Evolutionary conservation across 2,329 filamentous ascomycete genomes (phyloP).

Genomic region (Trichoderma gracile): DNA sequence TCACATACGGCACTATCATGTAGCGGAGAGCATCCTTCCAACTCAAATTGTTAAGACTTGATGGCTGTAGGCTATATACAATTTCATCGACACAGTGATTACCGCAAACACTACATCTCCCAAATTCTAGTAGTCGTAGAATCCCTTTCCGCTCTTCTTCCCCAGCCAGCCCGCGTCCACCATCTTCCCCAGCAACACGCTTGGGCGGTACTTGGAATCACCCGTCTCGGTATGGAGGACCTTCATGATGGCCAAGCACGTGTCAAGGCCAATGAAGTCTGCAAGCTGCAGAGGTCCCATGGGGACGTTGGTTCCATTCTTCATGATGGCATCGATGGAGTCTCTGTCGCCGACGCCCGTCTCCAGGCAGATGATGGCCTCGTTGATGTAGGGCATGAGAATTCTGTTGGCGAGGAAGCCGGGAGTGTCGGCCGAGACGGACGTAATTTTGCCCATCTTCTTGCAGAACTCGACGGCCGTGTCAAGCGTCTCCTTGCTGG

Average conservation of each 20-base stretch:
- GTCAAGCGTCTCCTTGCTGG: conserved; percentile 76
- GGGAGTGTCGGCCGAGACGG: conserved; percentile 83
- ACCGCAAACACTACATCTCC: not conserved
- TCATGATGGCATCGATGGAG: conserved; percentile 97
- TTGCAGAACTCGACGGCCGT: conserved; percentile 83
- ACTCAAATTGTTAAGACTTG: too few species aligned
- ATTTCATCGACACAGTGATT: not conserved
- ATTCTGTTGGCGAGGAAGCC: conserved; percentile 97
- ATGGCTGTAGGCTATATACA: not conserved
- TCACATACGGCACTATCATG: too few species aligned
- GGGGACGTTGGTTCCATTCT: conserved; percentile 96
- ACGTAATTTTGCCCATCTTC: conserved; percentile 90
- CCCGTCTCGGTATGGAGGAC: conserved; percentile 89
- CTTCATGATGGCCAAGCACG: conserved; percentile 95
- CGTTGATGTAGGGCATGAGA: conserved; percentile 99
- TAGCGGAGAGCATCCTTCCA: too few species aligned
- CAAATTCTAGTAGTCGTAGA: conserved; percentile 73
- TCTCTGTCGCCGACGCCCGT: conserved; percentile 86
- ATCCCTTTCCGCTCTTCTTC: conserved; percentile 96
- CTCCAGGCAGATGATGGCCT: conserved; percentile 93
- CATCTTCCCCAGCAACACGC: conserved; percentile 87
- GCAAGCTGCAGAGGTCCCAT: conserved; percentile 95
- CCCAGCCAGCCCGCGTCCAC: conserved; percentile 97
- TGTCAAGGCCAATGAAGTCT: conserved; percentile 97
- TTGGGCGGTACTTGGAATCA: conserved; percentile 92